These are phyloP conservation scores for Starmera caribaea DNA, from an alignment of 805 yeast genomes.

Conservation along the genomic window DNA sequence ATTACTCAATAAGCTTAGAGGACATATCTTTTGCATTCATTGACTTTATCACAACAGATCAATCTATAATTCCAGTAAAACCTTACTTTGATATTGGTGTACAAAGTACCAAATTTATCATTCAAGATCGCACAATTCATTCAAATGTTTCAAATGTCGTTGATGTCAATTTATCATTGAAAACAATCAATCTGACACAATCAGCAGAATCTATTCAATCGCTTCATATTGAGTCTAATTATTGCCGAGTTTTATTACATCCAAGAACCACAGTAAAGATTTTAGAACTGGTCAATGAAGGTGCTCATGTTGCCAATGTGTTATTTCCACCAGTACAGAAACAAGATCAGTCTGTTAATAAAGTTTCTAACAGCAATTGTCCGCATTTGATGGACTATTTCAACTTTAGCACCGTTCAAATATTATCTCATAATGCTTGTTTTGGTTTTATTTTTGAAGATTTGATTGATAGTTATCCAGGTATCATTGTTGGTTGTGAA, in stretches of 20 bases:
- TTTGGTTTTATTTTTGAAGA: conserved; percentile 70
- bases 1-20: not conserved
- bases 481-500: conserved; percentile 73
- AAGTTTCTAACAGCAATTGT: no score
- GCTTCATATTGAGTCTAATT: conserved; percentile 48
- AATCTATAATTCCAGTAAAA: not conserved
- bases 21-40: not conserved
- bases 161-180: conserved; percentile 37
- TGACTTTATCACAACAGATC: not conserved
- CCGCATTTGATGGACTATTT: no score
- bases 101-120: conserved; percentile 19
- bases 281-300: conserved; percentile 26
- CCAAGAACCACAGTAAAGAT: conserved; percentile 37
- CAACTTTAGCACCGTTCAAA: conserved; percentile 41
- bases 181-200: conserved; percentile 30
- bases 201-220: conserved; percentile 25
- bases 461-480: conserved; percentile 38
- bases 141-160: conserved; percentile 30
- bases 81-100: conserved; percentile 14
- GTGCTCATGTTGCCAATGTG: not conserved
- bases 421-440: conserved; percentile 57
- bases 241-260: conserved; percentile 48
- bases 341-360: no score
- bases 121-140: conserved; percentile 23
- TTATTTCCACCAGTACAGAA: no score